Conservation (phyloP, 1,139 yeast species). For the Geotrichum macrosporum region DNA sequence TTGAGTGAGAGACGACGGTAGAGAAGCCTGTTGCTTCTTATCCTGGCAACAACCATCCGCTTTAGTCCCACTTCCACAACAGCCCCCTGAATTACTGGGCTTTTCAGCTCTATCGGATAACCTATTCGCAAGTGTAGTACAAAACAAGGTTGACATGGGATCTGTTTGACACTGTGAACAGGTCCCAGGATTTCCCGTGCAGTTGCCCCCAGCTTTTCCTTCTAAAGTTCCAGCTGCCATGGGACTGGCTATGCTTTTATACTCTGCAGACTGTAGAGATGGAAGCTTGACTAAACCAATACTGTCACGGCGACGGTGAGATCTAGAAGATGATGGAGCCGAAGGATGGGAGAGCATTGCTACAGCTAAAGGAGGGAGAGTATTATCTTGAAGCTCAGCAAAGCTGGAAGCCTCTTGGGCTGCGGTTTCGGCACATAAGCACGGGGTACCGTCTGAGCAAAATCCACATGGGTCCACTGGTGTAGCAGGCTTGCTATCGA, state of each 20-base stretch:
- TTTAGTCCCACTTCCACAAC: constrained; percentile 7
- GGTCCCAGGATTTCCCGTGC: constrained; percentile 86
- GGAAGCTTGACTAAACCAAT: background rate
- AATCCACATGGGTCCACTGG: constrained; percentile 85
- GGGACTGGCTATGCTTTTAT: background rate
- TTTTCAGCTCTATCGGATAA: constrained; percentile 12
- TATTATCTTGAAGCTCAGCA: constrained; percentile 19
- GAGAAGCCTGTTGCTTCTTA: background rate
- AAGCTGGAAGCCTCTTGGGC: constrained; percentile 21
- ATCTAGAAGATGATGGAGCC: background rate
- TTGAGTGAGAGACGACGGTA: background rate
- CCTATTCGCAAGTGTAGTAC: constrained; percentile 70
- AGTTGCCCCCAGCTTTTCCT: constrained; percentile 40
- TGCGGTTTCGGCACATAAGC: constrained; percentile 70
- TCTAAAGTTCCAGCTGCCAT: background rate
- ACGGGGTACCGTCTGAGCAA: constrained; percentile 87
- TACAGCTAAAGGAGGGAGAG: constrained; percentile 12
- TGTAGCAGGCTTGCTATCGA: constrained; percentile 21
- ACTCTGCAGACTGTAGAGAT: background rate
- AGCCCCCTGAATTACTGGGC: constrained; percentile 3
- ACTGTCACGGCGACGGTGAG: background rate
- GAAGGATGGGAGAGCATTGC: constrained; percentile 7
- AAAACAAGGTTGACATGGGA: constrained; percentile 83
- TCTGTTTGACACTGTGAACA: constrained; percentile 80
- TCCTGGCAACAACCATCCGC: constrained; percentile 11